Base-by-base conservation (phyloP, 2,329 filamentous ascomycete species). In the Thelonectria blattea region DNA sequence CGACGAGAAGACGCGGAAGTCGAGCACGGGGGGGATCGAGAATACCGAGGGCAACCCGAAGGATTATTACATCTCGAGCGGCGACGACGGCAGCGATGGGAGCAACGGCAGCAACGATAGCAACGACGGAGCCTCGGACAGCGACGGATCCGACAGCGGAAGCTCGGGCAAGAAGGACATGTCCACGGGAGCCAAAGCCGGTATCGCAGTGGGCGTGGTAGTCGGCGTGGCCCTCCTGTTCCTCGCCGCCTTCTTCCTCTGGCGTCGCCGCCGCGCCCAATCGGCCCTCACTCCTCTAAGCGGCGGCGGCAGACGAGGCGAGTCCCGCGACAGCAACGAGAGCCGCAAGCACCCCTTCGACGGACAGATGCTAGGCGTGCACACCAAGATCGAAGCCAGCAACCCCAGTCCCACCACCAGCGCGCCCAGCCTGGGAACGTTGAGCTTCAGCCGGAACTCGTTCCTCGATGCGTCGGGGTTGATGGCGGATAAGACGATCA, bases 11-110 rank as follows among this genome's bases (percentile, higher is more conserved):
- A 63, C 69, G 32, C 62, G 69, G 11, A 64, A 67, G 60, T 49
- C 70, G 1, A 71, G 67, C 17, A 72, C 70, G 3, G 66, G 70
- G 7, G 70, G 70, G 8, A 72, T 71, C 5, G 67, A 72, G 41
- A 11, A 72, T 20, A 71, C 69, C 0, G 66, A 71, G 41, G 69
- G 69, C 1, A 66, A 69, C 18, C 62, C 69, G 0, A 42, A 69
- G 24, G 68, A 71, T 32, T 71, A 71, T 20, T 71, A 68, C 49
- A 57, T 63, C n/a, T 46, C 65, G 2, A 32, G 30, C 22, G 57
- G 55, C 8, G 56, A 51, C 14, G 53, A 56, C 1, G 47, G 30
- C 8, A 24, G 46, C 1, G 53, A 52, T 3, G 39, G 58, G 4
- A 41, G 55, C 4, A 56, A 34, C 24, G 18, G 32, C 14, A 32